Evolutionary conservation across 306 rosid species (phyloP).

Genomic region (Sindora glabra): DNA sequence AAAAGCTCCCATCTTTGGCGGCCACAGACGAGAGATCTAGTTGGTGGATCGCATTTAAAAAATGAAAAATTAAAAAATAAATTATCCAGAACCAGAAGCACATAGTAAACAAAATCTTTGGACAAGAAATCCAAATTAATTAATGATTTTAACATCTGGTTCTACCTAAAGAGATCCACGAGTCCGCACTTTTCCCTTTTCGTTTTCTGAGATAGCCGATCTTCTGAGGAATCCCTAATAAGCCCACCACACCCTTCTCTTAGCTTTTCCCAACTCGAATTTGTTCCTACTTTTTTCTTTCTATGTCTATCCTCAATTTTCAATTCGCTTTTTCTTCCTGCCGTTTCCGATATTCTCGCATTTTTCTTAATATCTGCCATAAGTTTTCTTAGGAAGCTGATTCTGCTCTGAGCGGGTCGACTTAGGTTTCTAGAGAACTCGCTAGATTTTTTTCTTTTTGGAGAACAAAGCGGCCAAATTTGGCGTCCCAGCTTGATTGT

Average conservation of each 20-base stretch:
- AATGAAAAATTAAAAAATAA: background rate
- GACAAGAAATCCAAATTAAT: slow-evolving; percentile 17
- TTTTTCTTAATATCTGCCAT: slow-evolving; percentile 1
- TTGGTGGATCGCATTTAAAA: too few relatives aligned
- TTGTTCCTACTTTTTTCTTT: background rate
- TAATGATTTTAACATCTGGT: background rate
- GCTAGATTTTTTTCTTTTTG: background rate
- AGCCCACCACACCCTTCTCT: background rate
- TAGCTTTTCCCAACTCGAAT: background rate
- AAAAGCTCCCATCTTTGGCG: too few relatives aligned
- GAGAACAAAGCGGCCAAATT: background rate
- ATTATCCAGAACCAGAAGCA: slow-evolving; percentile 11
- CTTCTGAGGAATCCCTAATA: slow-evolving; percentile 31
- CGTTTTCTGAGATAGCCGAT: background rate
- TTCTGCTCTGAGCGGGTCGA: slow-evolving; percentile 1
- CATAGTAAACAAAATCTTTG: background rate
- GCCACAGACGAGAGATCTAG: too few relatives aligned
- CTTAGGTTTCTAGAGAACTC: background rate
- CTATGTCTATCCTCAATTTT: background rate
- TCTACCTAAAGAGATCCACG: slow-evolving; percentile 35
- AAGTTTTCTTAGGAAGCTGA: slow-evolving; percentile 1
- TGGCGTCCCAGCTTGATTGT: background rate
- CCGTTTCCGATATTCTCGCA: slow-evolving; percentile 12
- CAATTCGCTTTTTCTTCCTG: background rate
- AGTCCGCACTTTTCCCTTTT: slow-evolving; percentile 34